Evolutionary conservation across 352 stramenopile species (phyloP), one percentile per base, ranked within the genome.

Genomic region (Globisporangium nunn): DNA sequence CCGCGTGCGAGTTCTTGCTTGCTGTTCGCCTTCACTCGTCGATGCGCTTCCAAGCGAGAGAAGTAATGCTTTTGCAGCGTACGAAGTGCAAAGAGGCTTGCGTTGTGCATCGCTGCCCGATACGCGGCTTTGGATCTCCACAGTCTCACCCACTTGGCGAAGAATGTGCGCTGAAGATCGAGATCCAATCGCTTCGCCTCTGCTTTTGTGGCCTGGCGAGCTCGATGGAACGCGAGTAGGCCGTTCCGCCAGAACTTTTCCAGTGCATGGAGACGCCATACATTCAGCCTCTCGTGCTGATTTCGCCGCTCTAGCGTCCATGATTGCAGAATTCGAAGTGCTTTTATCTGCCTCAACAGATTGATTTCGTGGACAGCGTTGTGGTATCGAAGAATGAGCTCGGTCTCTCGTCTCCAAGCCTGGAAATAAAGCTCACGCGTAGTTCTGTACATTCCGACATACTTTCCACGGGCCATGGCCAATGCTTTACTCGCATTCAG

Each of bases 401-500:
- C 4, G 2, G 30, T 44, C 45, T 51, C 46, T 11, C 12, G 18
- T 33, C 52, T 48, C 59, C 52, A 64, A 8, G 17, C 37, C 0
- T 7, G 23, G 18, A 64, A 64, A 29, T 45, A 47, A 2, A 33
- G 53, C 37, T 40, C 39, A 35, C 46, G 53, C 1, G 37, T 54
- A 6, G 6, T 14, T 33, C 15, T 33, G 7, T 18, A 12, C 1
- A 37, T 40, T 15, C 17, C 28, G 8, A 45, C 29, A 3, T 37
- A 29, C 8, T 18, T 58, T 18, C 59, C 54, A 31, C 30, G 43
- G 11, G 56, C 56, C 46, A 72, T 30, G 29, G 37, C 45, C 28
- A 70, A 52, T 29, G 62, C 70, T 63, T 43, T 63, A 7, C 28
- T 52, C 43, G 39, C 29, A 37, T 23, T 6, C 39, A 41, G 45